Base-by-base conservation (phyloP, 2,329 filamentous ascomycete species). In the Monosporascus sp. region DNA sequence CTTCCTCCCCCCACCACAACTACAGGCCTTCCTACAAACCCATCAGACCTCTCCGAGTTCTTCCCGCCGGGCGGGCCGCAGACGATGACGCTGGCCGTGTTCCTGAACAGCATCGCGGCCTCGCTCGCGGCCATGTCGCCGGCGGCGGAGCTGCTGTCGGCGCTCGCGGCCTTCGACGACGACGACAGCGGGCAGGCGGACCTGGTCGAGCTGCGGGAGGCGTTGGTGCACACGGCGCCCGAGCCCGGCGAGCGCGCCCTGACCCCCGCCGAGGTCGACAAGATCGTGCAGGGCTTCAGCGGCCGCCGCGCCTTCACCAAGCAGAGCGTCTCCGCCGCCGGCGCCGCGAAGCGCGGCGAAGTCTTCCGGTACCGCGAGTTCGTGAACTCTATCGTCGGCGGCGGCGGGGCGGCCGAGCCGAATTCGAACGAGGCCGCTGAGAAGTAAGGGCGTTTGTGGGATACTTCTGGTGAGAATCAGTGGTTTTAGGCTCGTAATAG, bases 291-390 rank as follows among this genome's bases (percentile, higher is more conserved):
- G 53, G 92, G 91, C 0, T 99, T 96, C 71, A 89, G 88, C 3
- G 89, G 90, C 0, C 80, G 91, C 53, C 81, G 90, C 56, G 91
- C 89, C 0, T 96, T 97, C 70, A 88, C 85, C 47, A 89, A 87
- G 62, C 78, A 67, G 49, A 63, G 55, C 28, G 58, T 63, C 69
- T 54, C 50, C 68, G 5, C 62, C 70, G 0, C 63, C 24, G 72
- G 79, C 63, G 49, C 20, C 31, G 20, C 44, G 53, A 87, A 86
- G 65, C 80, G 88, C 57, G 90, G 89, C 1, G 93, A 97, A 55
- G 91, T 97, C 1, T 97, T 99, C 72, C 84, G 86, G 65, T 99
- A 97, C 68, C 85, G 90, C 57, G 94, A 99, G 54, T 97, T 97
- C 73, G 90, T 97, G 58, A 81, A 78, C 58, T 86, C 81, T 26